Base-by-base conservation (phyloP, 2,329 filamentous ascomycete genomes). In the Cryphonectria carpinicola region DNA sequence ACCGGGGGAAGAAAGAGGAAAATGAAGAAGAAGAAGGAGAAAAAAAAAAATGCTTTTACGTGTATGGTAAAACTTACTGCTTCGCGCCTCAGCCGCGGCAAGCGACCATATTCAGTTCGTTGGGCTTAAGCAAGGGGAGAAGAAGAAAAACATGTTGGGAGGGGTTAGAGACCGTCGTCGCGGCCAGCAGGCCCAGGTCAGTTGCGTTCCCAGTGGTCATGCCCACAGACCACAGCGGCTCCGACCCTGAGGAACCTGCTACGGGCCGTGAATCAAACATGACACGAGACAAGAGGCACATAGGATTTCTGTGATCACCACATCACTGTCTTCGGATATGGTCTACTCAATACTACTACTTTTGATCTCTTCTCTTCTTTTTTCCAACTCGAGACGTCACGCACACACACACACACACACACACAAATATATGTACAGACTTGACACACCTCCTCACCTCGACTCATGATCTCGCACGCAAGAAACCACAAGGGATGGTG, bases 61-160 rank as follows among this genome's bases (percentile, higher is more conserved):
- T 49, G 43, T 22, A 17, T 39, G 22, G 14, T 32, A 19, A 11
- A 28, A 25, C 14, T 35, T 58, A 7, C 13, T 17, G 13, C 25
- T 58, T 58, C 54, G 5, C 28, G 28, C 54, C 54, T 58, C 25
- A 58, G 54, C 54, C 54, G 54, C 54, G 54, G 28, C 54, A 58
- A 17, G 54, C 54, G 54, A n/a, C 17, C 32, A 32, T 11, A 61
- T 14, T 49, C 2, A 11, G 32, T 11, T 7, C 46, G 46, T 49
- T 49, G 22, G 22, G 46, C 46, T 46, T 46, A 8, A n/a, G n/a
- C 46, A n/a, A 49, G 46, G 22, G 19, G 17, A 19, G 5, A 49
- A 19, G 6, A 19, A 8, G 2, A n/a, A 49, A 43, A 49, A n/a
- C 19, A 49, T 49, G 46, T n/a, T 49, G n/a, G 6, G 46, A 43